Evolutionary conservation across 1,284 basidiomycete species (phyloP), one percentile per base, ranked within the genome.

Genomic region (Moesziomyces antarcticus): DNA sequence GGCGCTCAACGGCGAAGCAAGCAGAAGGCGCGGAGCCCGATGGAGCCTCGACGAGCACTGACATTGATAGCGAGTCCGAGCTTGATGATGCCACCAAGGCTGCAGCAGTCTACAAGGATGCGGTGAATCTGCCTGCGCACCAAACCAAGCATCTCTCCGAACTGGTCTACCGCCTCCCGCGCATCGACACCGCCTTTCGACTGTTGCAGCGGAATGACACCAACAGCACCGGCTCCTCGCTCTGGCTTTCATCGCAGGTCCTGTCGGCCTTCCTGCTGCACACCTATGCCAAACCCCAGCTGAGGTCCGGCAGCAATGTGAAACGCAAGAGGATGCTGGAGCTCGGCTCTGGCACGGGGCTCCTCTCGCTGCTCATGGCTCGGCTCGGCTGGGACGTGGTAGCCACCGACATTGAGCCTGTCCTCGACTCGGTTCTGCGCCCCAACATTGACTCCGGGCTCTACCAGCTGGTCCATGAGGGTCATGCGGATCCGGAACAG

Each of bases 361-460:
- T 84, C 3, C 59, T 82, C 7, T 71, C 80, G 18, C 89, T 96
- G 46, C 88, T 88, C 11, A 86, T 94, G 62, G 86, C 88, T 42
- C 87, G 88, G 20, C 86, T 91, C 37, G 92, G 91, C 55, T 94
- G 90, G 87, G 87, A 91, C 60, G 90, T 93, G 41, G 85, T 91
- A 21, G 89, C 92, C 3, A 94, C 93, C 2, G 94, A 97, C 84
- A 88, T 91, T 14, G 86, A 87, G 21, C 87, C 88, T 54, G 90
- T 94, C 51, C 88, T 93, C 52, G 81, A 87, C 35, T 85, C 89
- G 21, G 90, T 94, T 16, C 88, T 96, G 30, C 67, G 82, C 21
- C 86, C 83, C 25, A 96, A 96, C 84, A 86, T 94, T 68, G 81
- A 85, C 33, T 83, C 82, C 73, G 91, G 91, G 81, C 42, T 46